Evolutionary conservation across 257 asterid species (phyloP).

Genomic region (Solanum medicagineum): DNA sequence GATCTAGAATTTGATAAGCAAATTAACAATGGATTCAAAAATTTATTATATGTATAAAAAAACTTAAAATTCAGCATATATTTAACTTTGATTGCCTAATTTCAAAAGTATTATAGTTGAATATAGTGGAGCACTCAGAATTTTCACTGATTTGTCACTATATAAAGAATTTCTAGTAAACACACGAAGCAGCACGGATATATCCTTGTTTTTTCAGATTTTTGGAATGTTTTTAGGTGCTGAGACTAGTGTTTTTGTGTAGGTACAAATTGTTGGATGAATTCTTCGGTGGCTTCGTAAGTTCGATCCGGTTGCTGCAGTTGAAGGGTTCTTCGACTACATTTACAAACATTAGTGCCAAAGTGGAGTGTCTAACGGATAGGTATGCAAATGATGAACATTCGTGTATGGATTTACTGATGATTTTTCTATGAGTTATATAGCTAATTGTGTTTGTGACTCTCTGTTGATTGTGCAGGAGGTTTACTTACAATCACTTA

Average conservation of each 20-base stretch:
- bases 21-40: not conserved
- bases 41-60: not conserved
- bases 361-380: conserved; percentile 53
- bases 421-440: not conserved
- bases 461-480: not conserved
- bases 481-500: not conserved
- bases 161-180: not conserved
- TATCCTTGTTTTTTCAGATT: not conserved
- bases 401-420: not conserved
- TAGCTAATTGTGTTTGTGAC: not conserved
- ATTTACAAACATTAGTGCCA: conserved; percentile 49
- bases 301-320: conserved; percentile 56
- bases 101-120: not conserved
- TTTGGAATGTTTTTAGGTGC: not conserved
- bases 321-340: conserved; percentile 40
- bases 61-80: not conserved
- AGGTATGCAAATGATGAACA: conserved; percentile 28
- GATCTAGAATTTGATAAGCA: not conserved
- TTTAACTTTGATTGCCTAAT: not conserved
- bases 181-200: not conserved
- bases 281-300: conserved; percentile 64
- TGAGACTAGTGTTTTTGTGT: conserved; percentile 5
- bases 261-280: conserved; percentile 67
- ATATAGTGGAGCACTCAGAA: too few species aligned
- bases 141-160: not conserved